A percentile compares a stretch with the other conserved stretches of the same genome.
These are phyloP conservation scores for Talaromyces sp. DNA, from an alignment of 2,329 filamentous ascomycete genomes.

Conservation along the genomic window DNA sequence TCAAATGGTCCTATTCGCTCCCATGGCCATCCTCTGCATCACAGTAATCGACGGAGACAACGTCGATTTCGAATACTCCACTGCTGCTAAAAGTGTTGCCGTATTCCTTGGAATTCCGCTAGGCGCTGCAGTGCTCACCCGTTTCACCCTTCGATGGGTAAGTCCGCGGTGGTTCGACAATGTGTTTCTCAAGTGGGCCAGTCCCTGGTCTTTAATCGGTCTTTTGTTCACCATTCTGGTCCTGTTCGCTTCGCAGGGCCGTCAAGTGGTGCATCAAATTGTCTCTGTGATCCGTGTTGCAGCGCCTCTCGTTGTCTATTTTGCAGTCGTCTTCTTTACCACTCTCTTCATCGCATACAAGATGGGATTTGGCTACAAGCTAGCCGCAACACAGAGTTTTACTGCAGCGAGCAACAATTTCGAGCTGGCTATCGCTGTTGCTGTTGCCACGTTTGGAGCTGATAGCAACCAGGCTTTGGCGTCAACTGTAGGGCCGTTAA, in stretches of 20 bases:
- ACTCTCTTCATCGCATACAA: conserved; percentile 59
- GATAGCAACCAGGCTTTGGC: conserved; percentile 76
- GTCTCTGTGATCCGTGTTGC: conserved; percentile 76
- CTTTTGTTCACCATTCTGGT: conserved; percentile 83
- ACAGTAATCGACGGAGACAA: conserved; percentile 56
- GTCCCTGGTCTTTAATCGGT: conserved; percentile 74
- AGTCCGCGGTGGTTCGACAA: conserved; percentile 60
- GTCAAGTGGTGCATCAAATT: conserved; percentile 73
- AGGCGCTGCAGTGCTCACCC: conserved; percentile 70
- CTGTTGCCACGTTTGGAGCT: conserved; percentile 72
- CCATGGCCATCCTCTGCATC: conserved; percentile 65
- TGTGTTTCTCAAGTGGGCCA: conserved; percentile 63
- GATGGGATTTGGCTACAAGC: conserved; percentile 69
- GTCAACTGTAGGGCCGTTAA: conserved; percentile 75
- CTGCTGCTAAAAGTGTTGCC: conserved; percentile 73
- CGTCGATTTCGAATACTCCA: conserved; percentile 52
- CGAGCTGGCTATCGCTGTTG: conserved; percentile 84
- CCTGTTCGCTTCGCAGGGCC: conserved; percentile 76
- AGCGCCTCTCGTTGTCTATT: conserved; percentile 78
- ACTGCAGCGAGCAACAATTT: conserved; percentile 92
- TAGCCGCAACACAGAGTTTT: conserved; percentile 74
- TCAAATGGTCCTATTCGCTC: conserved; percentile 69
- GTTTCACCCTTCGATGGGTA: conserved; percentile 54
- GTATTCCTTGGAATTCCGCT: conserved; percentile 83
- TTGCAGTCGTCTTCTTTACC: conserved; percentile 65